phyloP scores from a whole-genome alignment of 163 green algal genomes.

The Trebouxiophyceae sp. region DNA sequence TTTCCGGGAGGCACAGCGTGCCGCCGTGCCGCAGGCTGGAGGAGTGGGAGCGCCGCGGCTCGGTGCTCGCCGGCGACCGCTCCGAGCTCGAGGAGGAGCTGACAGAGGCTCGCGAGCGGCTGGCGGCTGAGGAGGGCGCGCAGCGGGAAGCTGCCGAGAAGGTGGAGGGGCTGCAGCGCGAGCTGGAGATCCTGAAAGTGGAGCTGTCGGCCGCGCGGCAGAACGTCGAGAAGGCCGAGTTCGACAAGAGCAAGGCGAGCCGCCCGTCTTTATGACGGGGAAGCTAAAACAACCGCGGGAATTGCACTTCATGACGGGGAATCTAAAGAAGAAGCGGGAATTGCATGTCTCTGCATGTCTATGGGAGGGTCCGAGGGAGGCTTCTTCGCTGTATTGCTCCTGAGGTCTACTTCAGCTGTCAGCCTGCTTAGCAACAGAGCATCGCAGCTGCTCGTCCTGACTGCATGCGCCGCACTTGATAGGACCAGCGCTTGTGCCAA shows the following conservation, averaged over 20 bases:
- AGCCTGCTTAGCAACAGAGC: too few relatives aligned
- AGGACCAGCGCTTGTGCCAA: too few relatives aligned
- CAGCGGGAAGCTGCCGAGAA: background rate
- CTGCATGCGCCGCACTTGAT: too few relatives aligned
- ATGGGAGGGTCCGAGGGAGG: too few relatives aligned
- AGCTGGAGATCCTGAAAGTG: slow-evolving; percentile 27
- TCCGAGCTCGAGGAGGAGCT: slow-evolving; percentile 39
- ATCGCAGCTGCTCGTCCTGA: too few relatives aligned
- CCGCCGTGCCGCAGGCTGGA: slow-evolving; percentile 26
- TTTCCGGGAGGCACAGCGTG: background rate
- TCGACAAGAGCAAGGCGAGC: slow-evolving; percentile 19
- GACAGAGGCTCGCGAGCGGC: slow-evolving; percentile 34
- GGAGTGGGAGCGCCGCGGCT: slow-evolving; percentile 32
- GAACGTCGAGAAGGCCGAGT: slow-evolving; percentile 24
- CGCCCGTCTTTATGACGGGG: too few relatives aligned
- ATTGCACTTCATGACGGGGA: too few relatives aligned
- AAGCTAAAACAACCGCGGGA: too few relatives aligned
- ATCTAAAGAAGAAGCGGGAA: too few relatives aligned
- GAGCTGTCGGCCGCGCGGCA: slow-evolving; percentile 18
- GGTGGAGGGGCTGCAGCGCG: slow-evolving; percentile 19
- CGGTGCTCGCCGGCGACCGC: slow-evolving; percentile 7
- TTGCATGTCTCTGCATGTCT: too few relatives aligned
- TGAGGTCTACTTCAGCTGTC: too few relatives aligned
- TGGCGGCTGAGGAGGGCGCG: slow-evolving; percentile 18
- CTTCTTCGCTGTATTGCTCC: too few relatives aligned